phyloP scores from a whole-genome alignment of 208 protist genomes.

The Trypanosomatidae sp. region DNA sequence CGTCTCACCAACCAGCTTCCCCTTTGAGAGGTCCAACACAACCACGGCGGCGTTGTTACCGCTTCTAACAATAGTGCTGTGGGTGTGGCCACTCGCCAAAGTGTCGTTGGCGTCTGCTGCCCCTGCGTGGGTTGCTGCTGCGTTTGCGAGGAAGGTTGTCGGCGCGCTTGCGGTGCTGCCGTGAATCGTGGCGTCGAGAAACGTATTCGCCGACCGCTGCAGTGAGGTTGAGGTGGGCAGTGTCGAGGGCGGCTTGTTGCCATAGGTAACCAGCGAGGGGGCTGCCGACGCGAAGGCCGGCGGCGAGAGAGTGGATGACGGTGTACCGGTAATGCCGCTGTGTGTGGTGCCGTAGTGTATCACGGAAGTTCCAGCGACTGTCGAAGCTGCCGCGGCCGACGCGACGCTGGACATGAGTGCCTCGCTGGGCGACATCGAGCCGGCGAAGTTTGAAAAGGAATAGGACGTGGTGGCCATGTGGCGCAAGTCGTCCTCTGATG shows the following conservation, averaged over 20 bases:
- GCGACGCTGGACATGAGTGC: conserved; percentile 2
- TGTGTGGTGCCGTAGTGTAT: background rate
- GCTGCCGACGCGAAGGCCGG: no score
- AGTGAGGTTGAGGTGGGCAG: background rate
- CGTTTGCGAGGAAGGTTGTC: background rate
- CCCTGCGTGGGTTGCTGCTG: background rate
- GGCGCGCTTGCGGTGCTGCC: background rate
- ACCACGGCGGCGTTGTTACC: conserved; percentile 7
- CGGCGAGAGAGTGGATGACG: background rate
- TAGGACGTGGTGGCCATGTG: background rate
- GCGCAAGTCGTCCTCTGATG: background rate
- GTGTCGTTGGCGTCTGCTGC: background rate
- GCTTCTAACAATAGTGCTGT: conserved; percentile 6
- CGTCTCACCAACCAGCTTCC: conserved; percentile 52
- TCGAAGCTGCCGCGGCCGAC: background rate
- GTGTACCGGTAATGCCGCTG: background rate
- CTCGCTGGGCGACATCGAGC: conserved; percentile 2
- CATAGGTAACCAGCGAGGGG: background rate
- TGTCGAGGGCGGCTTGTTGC: background rate
- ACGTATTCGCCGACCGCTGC: background rate
- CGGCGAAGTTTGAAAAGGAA: background rate
- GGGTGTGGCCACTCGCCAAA: background rate
- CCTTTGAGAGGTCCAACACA: conserved; percentile 27
- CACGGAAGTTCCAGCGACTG: background rate
- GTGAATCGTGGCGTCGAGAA: background rate